phyloP scores from a whole-genome alignment of 148 eudicot species.

The Nepenthes mirabilis region DNA sequence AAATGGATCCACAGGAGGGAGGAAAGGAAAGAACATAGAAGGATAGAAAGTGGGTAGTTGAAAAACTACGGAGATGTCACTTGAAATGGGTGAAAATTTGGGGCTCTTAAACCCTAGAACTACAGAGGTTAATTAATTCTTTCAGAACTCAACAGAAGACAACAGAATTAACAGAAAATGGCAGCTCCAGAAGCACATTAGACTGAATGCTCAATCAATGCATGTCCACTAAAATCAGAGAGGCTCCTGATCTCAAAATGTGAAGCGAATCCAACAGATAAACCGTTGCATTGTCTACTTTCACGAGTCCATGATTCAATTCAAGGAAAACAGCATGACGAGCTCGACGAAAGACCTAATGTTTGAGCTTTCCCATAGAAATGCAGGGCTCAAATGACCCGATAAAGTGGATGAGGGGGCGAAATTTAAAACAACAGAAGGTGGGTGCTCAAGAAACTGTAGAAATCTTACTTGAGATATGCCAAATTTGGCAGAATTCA shows the following conservation, averaged over 20 bases:
- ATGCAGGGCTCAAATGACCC: background rate
- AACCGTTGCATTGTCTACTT: too few species aligned
- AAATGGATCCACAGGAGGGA: background rate
- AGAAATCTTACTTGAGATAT: slow-evolving; percentile 4
- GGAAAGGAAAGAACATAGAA: background rate
- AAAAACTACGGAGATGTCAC: background rate
- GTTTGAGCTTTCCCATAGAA: background rate
- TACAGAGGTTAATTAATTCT: background rate
- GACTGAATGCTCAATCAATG: too few species aligned
- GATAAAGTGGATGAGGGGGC: background rate
- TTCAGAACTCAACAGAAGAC: too few species aligned
- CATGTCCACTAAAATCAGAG: too few species aligned
- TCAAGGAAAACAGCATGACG: too few species aligned
- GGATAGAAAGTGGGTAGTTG: background rate
- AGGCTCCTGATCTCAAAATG: too few species aligned
- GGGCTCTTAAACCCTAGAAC: background rate
- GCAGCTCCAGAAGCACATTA: too few species aligned
- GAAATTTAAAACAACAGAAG: background rate
- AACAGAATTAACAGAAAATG: too few species aligned
- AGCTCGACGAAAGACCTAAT: background rate
- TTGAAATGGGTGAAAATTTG: background rate
- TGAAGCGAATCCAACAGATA: too few species aligned
- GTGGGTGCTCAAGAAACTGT: background rate
- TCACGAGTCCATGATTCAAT: too few species aligned
- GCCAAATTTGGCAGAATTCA: slow-evolving; percentile 22